Evolutionary conservation across 371 early-diverging fungal genomes (phyloP).

Genomic region (Saksenaea oblongispora): DNA sequence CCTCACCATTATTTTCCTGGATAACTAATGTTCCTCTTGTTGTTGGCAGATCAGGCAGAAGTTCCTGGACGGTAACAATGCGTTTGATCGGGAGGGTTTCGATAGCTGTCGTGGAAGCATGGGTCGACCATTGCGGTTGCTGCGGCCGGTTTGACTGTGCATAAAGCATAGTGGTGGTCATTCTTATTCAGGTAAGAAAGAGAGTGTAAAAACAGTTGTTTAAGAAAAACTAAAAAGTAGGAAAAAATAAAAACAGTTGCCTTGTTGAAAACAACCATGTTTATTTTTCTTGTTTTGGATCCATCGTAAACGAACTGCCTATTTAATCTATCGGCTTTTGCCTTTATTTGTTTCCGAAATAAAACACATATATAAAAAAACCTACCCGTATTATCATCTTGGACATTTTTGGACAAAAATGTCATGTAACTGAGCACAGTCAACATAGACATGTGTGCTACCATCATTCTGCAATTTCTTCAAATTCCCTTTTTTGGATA

Average conservation of each 20-base stretch:
- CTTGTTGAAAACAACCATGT: background rate
- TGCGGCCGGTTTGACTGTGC: background rate
- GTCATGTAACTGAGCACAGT: no score
- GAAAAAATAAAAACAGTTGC: background rate
- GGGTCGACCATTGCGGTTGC: slow-evolving; percentile 2
- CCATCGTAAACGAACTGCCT: background rate
- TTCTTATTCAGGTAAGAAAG: background rate
- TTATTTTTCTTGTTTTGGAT: slow-evolving; percentile 1
- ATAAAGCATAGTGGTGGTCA: background rate
- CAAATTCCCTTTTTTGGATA: no score
- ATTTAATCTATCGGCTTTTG: background rate
- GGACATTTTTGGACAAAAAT: no score
- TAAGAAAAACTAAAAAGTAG: background rate
- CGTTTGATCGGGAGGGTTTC: slow-evolving; percentile 4
- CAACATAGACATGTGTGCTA: no score
- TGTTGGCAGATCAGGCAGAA: slow-evolving; percentile 5
- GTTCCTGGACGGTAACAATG: slow-evolving; percentile 19
- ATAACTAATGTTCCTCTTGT: slow-evolving; percentile 16
- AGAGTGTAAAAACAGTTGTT: background rate
- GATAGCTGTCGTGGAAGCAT: background rate
- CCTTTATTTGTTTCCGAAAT: background rate
- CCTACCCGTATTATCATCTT: no score
- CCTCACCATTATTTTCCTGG: slow-evolving; percentile 14
- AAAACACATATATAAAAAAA: no score
- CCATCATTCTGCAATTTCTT: no score